Conservation (phyloP, 108 stramenopile species). For the Mediolabrus comicus region DNA sequence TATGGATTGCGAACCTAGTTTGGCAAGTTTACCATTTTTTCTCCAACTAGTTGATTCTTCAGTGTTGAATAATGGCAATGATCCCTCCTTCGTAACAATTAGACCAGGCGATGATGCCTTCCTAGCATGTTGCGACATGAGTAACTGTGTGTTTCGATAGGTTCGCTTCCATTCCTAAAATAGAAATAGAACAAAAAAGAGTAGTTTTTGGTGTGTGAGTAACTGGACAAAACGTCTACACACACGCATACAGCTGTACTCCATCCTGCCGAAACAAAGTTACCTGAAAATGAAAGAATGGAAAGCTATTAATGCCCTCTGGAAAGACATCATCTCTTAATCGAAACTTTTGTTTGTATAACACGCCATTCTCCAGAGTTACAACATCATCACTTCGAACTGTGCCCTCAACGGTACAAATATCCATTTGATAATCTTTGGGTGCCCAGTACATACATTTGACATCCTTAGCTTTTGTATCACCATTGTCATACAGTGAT, state of each 20-base stretch:
- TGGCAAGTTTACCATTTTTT: neutral
- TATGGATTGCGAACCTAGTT: conserved; percentile 4
- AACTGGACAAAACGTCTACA: neutral
- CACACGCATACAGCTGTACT: neutral
- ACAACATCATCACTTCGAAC: conserved; percentile 63
- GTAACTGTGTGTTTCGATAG: conserved; percentile 63
- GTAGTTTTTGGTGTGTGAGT: neutral
- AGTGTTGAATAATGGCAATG: conserved; percentile 49
- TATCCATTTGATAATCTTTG: conserved; percentile 67
- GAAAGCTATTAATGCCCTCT: conserved; percentile 54
- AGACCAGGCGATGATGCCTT: conserved; percentile 29
- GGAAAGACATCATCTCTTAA: conserved; percentile 49
- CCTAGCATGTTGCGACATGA: conserved; percentile 43
- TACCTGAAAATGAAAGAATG: conserved; percentile 90
- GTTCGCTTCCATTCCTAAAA: conserved; percentile 84
- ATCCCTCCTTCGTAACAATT: conserved; percentile 69
- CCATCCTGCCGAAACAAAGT: neutral
- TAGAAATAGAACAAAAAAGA: neutral
- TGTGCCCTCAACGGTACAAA: conserved; percentile 56
- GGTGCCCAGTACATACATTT: conserved; percentile 93
- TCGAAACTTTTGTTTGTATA: conserved; percentile 73
- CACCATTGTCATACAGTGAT: conserved; percentile 16
- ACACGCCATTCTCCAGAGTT: conserved; percentile 66
- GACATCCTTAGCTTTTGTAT: conserved; percentile 29
- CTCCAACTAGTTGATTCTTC: conserved; percentile 19